phyloP scores from a whole-genome alignment of 1,284 basidiomycete genomes.

The Heterobasidion parviporum region DNA sequence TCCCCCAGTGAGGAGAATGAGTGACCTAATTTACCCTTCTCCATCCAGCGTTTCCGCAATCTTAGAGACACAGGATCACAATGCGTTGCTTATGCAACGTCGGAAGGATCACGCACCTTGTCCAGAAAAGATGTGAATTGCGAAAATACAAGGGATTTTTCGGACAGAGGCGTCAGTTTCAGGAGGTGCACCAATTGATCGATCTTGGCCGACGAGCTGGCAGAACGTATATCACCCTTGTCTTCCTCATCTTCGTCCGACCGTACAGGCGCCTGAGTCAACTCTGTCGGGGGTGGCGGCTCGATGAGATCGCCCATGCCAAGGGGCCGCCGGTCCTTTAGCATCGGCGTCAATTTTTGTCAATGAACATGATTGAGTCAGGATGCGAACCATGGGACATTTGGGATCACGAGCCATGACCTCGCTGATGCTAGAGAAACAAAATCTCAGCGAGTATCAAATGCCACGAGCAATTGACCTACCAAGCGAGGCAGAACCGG shows the following conservation, averaged over 20 bases:
- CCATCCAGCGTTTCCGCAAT: slow-evolving; percentile 63
- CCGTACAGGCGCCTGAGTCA: slow-evolving; percentile 47
- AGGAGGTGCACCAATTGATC: slow-evolving; percentile 72
- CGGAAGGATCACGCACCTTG: slow-evolving; percentile 36
- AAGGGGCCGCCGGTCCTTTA: slow-evolving; percentile 65
- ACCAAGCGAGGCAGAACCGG: slow-evolving; percentile 71
- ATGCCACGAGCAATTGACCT: slow-evolving; percentile 11
- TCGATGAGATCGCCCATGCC: slow-evolving; percentile 56
- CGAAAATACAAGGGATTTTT: slow-evolving; percentile 80
- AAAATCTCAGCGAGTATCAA: background rate
- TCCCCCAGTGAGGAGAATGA: background rate
- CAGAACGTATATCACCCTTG: slow-evolving; percentile 29
- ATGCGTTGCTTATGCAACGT: background rate
- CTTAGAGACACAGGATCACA: slow-evolving; percentile 25
- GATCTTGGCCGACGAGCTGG: slow-evolving; percentile 74
- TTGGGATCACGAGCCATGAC: slow-evolving; percentile 57
- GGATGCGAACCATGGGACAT: slow-evolving; percentile 65
- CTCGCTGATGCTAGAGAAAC: slow-evolving; percentile 48
- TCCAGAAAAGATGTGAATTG: slow-evolving; percentile 83
- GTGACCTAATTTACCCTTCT: slow-evolving; percentile 35
- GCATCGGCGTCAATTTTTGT: slow-evolving; percentile 1
- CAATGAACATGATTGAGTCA: background rate
- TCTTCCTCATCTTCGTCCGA: slow-evolving; percentile 31
- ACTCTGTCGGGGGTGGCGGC: slow-evolving; percentile 55
- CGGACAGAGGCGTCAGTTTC: slow-evolving; percentile 53